These are phyloP conservation scores for Kodamaea ohmeri DNA, from an alignment of 1,139 yeast genomes.

Conservation along the genomic window DNA sequence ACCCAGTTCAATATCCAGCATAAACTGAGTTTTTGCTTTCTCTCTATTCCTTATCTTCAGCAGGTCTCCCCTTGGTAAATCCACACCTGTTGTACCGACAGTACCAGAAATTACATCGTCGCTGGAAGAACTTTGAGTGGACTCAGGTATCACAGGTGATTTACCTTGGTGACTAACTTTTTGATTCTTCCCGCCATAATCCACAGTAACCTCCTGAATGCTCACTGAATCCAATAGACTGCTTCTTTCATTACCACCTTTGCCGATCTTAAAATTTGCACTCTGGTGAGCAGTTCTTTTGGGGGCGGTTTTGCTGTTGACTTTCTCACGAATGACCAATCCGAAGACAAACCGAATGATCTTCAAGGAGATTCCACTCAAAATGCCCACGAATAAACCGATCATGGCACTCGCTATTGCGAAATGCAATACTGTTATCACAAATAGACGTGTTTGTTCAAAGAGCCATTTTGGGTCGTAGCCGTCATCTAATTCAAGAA, in stretches of 20 bases:
- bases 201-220: slow-evolving; percentile 4
- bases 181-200: no score
- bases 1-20: not conserved
- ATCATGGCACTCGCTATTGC: slow-evolving; percentile 14
- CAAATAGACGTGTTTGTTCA: slow-evolving; percentile 14
- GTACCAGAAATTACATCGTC: not conserved
- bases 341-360: slow-evolving; percentile 14
- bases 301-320: no score
- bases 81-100: not conserved
- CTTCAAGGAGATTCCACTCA: slow-evolving; percentile 13
- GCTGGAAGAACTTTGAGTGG: not conserved
- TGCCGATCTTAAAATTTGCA: no score
- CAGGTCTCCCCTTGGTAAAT: no score
- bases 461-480: slow-evolving; percentile 14
- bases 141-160: no score
- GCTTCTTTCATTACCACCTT: not conserved
- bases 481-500: slow-evolving; percentile 14
- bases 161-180: no score
- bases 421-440: slow-evolving; percentile 13
- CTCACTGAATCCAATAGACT: slow-evolving; percentile 5
- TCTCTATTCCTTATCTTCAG: no score
- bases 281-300: no score
- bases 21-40: no score
- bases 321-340: slow-evolving; percentile 7
- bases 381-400: slow-evolving; percentile 15